A percentile compares a stretch with the other conserved stretches of the same genome.
phyloP scores from a whole-genome alignment of 2,329 filamentous ascomycete genomes.

The Phialocephala sp. region DNA sequence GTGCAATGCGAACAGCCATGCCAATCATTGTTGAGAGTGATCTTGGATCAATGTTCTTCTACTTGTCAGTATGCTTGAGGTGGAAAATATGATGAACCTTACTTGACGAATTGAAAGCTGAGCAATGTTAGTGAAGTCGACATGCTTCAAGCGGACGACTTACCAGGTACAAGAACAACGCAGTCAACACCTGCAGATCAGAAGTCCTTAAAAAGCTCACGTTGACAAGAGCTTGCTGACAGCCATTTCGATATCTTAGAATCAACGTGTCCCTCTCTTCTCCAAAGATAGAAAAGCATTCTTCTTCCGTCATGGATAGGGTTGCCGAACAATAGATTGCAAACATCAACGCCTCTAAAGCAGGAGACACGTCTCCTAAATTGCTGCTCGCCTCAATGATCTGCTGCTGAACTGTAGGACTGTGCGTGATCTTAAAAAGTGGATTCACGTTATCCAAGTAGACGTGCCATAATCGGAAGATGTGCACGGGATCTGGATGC shows the following conservation, averaged over 20 bases:
- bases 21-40: conserved; percentile 63
- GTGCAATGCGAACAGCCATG: conserved; percentile 56
- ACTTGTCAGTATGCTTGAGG: not conserved
- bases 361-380: conserved; percentile 56
- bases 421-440: conserved; percentile 71
- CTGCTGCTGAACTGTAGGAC: conserved; percentile 65
- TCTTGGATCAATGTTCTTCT: conserved; percentile 56
- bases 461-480: conserved; percentile 61
- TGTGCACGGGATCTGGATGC: conserved; percentile 18
- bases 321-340: conserved; percentile 58
- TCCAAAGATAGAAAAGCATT: conserved; percentile 10
- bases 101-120: conserved; percentile 7
- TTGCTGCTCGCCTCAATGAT: conserved; percentile 63
- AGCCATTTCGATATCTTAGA: conserved; percentile 8
- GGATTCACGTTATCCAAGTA: conserved; percentile 76
- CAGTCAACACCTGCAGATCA: not conserved
- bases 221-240: conserved; percentile 51
- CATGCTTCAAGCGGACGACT: not conserved
- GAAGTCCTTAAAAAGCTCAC: conserved; percentile 1
- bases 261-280: conserved; percentile 3
- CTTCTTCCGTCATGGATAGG: conserved; percentile 42
- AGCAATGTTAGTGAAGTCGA: not conserved
- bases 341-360: conserved; percentile 53
- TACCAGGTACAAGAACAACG: conserved; percentile 2
- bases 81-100: not conserved